These are phyloP conservation scores for Dothideomycetes sp. DNA, from an alignment of 2,329 filamentous ascomycete species.

Conservation along the genomic window DNA sequence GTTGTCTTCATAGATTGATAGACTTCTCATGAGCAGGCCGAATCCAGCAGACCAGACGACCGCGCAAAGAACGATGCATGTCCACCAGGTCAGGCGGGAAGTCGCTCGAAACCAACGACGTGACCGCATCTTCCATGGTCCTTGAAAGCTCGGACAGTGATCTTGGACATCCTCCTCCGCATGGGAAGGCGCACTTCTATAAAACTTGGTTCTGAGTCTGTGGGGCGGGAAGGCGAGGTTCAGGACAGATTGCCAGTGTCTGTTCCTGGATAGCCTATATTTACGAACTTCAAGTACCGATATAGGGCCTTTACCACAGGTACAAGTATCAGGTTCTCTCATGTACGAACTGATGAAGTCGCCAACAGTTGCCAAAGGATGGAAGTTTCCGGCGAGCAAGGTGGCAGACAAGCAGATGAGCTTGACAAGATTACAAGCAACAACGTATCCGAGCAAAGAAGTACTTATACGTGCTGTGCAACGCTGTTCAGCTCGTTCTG, in stretches of 20 bases:
- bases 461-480: not conserved
- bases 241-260: too few relatives aligned
- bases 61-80: not conserved
- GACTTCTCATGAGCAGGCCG: not conserved
- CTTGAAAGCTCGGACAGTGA: too few relatives aligned
- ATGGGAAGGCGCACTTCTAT: too few relatives aligned
- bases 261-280: too few relatives aligned
- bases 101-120: too few relatives aligned
- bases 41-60: not conserved
- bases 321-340: not conserved
- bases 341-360: constrained; percentile 14
- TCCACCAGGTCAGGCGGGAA: too few relatives aligned
- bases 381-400: not conserved
- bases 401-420: not conserved
- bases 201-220: too few relatives aligned
- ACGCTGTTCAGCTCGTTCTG: not conserved
- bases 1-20: too few relatives aligned
- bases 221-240: too few relatives aligned
- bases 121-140: too few relatives aligned
- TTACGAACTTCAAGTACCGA: too few relatives aligned
- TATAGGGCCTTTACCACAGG: not conserved
- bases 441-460: not conserved
- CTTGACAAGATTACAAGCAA: constrained; percentile 7
- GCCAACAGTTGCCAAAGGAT: constrained; percentile 14
- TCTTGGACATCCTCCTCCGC: too few relatives aligned